Percentiles rank a stretch among this genome's conserved stretches.
phyloP scores from a whole-genome alignment of 345 rosid genomes.

The Eucalyptus albens region DNA sequence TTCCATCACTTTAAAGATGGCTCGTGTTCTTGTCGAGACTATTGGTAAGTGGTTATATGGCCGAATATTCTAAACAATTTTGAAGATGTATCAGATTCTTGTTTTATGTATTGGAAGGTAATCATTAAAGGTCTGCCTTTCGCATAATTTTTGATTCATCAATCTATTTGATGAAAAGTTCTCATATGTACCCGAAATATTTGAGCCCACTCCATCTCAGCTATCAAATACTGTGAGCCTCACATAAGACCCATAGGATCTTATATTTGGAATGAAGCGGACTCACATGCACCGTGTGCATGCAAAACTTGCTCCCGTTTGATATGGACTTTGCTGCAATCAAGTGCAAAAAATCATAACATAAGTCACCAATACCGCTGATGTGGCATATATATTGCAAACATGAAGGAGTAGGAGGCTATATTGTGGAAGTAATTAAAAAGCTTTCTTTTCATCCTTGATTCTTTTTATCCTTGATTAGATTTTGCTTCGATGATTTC shows the following conservation, averaged over 20 bases:
- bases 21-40: slow-evolving; percentile 16
- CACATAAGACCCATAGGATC: not conserved
- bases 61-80: not conserved
- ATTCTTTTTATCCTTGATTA: not conserved
- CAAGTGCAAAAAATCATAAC: not conserved
- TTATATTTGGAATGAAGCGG: not conserved
- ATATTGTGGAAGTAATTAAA: not conserved
- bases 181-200: not conserved
- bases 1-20: slow-evolving; percentile 31
- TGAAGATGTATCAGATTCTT: not conserved
- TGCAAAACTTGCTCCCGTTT: not conserved
- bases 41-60: not conserved
- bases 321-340: not conserved
- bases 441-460: not conserved
- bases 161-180: not conserved
- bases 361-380: not conserved
- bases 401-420: not conserved
- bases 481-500: not conserved
- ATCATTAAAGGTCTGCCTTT: not conserved
- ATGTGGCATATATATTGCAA: not conserved
- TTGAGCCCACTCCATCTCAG: not conserved
- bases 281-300: not conserved
- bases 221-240: not conserved
- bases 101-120: not conserved
- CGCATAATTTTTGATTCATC: not conserved